Evolutionary conservation across 2,329 filamentous ascomycete genomes (phyloP), one percentile per base, ranked within the genome.

Genomic region (Elsinoe necatrix): DNA sequence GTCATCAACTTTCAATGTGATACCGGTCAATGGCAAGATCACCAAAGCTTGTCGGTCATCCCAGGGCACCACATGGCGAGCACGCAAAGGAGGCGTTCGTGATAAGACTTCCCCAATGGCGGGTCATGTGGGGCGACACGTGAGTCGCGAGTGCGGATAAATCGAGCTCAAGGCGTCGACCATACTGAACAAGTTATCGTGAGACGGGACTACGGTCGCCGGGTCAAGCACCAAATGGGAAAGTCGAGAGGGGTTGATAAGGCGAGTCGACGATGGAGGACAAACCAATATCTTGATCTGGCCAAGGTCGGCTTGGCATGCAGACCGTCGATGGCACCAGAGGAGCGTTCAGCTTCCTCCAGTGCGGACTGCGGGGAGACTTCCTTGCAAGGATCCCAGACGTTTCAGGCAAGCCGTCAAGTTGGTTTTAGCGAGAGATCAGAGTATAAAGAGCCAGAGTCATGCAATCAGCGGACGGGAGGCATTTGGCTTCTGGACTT

Each of bases 131-230:
- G 41, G 23, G 41, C 6, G 12, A 14, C 16, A 23, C 21, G 41
- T 45, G 41, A 45, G 41, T 45, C 41, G 41, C n/a, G 11, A 27
- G 12, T 6, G 21, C 12, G 9, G 14, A 21, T n/a, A 45, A 25
- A 45, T 5, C 14, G 23, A 25, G 14, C 41, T 27, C 14, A 23
- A 25, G 41, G 41, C 41, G 41, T 45, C 21, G 9, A 18, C 41
- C 41, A 45, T 45, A 45, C 41, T 45, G 41, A n/a, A 25, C 23
- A 45, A 25, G 41, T 45, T 20, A 45, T 45, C 41, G 41, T 45
- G 41, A 23, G 41, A 45, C 41, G 41, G 20, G 20, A 42, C 41
- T 45, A 45, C 20, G 23, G 41, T 25, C 41, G 41, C 41, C 41
- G 2, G 20, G 9, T 23, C 41, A 20, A 45, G 4, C 9, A 45